These are phyloP conservation scores for Magnaporthales sp. DNA, from an alignment of 2,329 filamentous ascomycete genomes.

Conservation along the genomic window DNA sequence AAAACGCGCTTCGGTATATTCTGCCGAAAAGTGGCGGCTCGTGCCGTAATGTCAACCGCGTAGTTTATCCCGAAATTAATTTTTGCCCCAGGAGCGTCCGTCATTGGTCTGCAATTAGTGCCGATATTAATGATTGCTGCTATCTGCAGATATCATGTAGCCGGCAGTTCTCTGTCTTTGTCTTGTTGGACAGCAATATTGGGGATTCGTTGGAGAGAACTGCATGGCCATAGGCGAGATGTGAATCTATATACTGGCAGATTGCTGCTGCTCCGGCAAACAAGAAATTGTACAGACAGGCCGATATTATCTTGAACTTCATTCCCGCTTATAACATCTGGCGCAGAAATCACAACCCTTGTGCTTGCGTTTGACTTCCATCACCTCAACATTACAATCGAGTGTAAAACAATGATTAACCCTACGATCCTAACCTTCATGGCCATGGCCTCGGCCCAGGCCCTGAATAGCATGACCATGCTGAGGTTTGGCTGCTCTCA, in stretches of 20 bases:
- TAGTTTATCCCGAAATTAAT: not conserved
- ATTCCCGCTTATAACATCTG: not conserved
- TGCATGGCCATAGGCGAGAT: not conserved
- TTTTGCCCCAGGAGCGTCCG: not conserved
- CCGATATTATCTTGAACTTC: not conserved
- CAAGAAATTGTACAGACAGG: not conserved
- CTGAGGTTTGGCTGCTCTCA: constrained; percentile 12
- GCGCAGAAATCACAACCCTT: not conserved
- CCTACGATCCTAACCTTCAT: not conserved
- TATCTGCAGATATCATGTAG: not conserved
- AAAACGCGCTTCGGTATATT: not conserved
- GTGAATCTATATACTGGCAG: not conserved
- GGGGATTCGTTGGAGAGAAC: not conserved
- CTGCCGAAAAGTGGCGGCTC: not conserved
- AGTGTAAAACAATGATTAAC: not conserved
- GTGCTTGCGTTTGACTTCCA: not conserved
- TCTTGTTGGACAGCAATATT: not conserved
- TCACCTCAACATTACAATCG: not conserved
- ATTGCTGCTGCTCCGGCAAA: not conserved
- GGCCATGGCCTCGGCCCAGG: constrained; percentile 6
- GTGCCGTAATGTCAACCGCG: not conserved
- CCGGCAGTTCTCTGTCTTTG: not conserved
- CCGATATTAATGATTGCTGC: not conserved
- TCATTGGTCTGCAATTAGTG: not conserved
- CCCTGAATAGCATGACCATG: constrained; percentile 8